These are phyloP conservation scores for Trichomonascaceae sp. DNA, from an alignment of 1,139 yeast species.

Conservation along the genomic window DNA sequence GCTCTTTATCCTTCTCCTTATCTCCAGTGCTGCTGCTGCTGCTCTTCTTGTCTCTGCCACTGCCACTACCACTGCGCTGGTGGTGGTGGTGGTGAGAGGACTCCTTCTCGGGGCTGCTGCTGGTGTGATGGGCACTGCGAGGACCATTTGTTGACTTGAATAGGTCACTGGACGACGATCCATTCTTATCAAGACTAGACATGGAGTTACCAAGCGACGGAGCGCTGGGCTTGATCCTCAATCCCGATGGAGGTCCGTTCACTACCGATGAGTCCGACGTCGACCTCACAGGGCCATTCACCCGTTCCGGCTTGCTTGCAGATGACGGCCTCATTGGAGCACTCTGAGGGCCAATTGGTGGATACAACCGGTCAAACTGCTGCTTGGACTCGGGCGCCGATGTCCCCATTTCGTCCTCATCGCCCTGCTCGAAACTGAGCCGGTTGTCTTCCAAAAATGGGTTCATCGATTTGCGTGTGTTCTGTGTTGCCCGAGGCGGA, in stretches of 20 bases:
- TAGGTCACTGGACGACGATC: too few species aligned
- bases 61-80: slow-evolving; percentile 9
- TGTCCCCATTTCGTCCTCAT: too few species aligned
- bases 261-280: slow-evolving; percentile 19
- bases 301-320: slow-evolving; percentile 9
- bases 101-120: slow-evolving; percentile 3
- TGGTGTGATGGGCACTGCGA: slow-evolving; percentile 5
- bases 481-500: too few species aligned
- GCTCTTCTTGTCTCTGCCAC: slow-evolving; percentile 1
- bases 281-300: slow-evolving; percentile 10
- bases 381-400: too few species aligned
- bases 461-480: slow-evolving; percentile 19
- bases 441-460: slow-evolving; percentile 22
- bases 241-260: too few species aligned
- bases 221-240: too few species aligned
- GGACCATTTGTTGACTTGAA: too few species aligned
- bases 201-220: too few species aligned
- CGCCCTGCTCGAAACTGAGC: slow-evolving; percentile 6
- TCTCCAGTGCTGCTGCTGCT: slow-evolving; percentile 3
- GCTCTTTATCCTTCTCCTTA: background rate
- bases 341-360: slow-evolving; percentile 1
- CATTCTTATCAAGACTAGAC: too few species aligned
- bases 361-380: slow-evolving; percentile 3
- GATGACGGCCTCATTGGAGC: slow-evolving; percentile 11
- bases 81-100: slow-evolving; percentile 7